Conservation (phyloP, 768 basidiomycete species). For the Boletales sp. region DNA sequence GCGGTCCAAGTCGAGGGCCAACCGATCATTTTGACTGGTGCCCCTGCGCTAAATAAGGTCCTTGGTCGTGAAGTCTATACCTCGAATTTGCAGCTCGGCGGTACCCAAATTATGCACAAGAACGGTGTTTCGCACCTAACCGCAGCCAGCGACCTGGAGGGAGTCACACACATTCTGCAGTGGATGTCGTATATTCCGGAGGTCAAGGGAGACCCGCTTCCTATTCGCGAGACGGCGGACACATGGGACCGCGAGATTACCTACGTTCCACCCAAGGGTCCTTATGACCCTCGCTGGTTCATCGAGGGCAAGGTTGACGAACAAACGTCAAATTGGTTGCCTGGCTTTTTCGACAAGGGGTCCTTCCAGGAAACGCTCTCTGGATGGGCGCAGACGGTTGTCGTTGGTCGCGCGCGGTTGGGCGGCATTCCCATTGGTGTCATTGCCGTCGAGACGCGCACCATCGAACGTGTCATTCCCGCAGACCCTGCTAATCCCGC, state of each 20-base stretch:
- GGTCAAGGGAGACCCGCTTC: constrained; percentile 72
- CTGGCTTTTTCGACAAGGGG: constrained; percentile 95
- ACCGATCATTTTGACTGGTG: constrained; percentile 98
- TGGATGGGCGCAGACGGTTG: constrained; percentile 99
- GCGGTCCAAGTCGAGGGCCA: constrained; percentile 99
- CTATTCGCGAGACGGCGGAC: constrained; percentile 70
- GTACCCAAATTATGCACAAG: constrained; percentile 99
- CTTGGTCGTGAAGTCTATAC: constrained; percentile 99
- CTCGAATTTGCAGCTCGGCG: constrained; percentile 96
- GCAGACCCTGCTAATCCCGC: constrained; percentile 97
- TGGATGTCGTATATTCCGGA: constrained; percentile 96
- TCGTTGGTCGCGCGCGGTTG: constrained; percentile 92
- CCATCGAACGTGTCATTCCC: constrained; percentile 93
- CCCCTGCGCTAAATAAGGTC: constrained; percentile 96
- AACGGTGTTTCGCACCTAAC: constrained; percentile 98
- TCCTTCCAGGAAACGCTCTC: constrained; percentile 99
- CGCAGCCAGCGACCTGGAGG: constrained; percentile 92
- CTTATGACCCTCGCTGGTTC: constrained; percentile 98
- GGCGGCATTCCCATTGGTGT: constrained; percentile 97
- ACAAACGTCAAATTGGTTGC: constrained; percentile 64
- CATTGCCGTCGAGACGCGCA: constrained; percentile 97
- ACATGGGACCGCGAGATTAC: constrained; percentile 90
- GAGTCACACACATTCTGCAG: constrained; percentile 87
- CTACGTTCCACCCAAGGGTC: constrained; percentile 88
- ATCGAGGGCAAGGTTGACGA: constrained; percentile 94